phyloP scores from a whole-genome alignment of 345 rosid species.

The Jatropha curcas region DNA sequence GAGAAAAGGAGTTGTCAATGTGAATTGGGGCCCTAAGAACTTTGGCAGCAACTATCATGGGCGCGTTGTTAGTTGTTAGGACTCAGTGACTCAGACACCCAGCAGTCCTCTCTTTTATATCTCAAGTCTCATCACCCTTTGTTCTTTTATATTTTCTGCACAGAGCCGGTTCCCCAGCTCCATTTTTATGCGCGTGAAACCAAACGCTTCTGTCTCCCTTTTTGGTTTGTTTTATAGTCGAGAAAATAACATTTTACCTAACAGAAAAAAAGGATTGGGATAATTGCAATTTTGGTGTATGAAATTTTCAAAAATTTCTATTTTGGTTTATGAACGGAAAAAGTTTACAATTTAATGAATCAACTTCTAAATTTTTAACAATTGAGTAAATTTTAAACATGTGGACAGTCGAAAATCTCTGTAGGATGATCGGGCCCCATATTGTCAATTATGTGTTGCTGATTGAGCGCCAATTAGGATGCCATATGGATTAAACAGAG shows the following conservation, averaged over 20 bases:
- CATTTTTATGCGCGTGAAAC: not conserved
- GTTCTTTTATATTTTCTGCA: constrained; percentile 16
- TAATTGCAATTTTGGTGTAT: too few species aligned
- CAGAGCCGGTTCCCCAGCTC: constrained; percentile 11
- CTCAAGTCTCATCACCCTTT: constrained; percentile 57
- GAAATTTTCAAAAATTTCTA: too few species aligned
- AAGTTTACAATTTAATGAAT: too few species aligned
- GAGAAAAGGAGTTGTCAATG: constrained; percentile 13
- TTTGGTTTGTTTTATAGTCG: not conserved
- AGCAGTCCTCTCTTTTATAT: constrained; percentile 35
- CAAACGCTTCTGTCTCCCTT: not conserved
- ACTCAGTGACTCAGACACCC: constrained; percentile 55
- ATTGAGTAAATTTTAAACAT: too few species aligned
- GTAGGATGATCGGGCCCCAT: too few species aligned
- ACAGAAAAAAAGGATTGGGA: too few species aligned
- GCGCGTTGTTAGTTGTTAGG: constrained; percentile 61
- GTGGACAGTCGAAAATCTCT: too few species aligned
- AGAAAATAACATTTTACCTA: not conserved
- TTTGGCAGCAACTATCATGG: constrained; percentile 65
- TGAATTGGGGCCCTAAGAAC: constrained; percentile 17
- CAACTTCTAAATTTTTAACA: too few species aligned
- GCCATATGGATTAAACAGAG: too few species aligned
- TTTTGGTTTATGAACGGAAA: too few species aligned
- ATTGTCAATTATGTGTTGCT: too few species aligned
- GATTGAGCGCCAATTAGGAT: too few species aligned